Base-by-base conservation (phyloP, 2,329 filamentous ascomycete species). In the Monilinia laxa region DNA sequence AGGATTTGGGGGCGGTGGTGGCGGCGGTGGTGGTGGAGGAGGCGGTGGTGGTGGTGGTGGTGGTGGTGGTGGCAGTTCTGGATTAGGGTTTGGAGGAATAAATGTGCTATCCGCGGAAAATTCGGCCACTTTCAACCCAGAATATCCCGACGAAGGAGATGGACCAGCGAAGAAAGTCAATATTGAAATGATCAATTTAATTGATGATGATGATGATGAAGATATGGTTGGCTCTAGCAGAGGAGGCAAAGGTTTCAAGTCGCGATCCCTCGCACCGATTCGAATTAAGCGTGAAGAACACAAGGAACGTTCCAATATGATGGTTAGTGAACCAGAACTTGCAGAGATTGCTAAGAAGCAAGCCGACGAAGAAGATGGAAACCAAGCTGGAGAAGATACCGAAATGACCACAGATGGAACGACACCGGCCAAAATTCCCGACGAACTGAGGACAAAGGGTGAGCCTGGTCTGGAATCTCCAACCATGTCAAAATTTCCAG, bases 241-340 rank as follows among this genome's bases (percentile, higher is more conserved):
- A 49, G 40, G 69, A 63, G 68, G 65, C 12, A 72, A 70, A 65
- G 67, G 38, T 25, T 40, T 35, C 14, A 64, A 55, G 35, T 70
- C 67, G 55, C 66, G 68, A 20, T 69, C 70, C 10, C 65, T 75
- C 23, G 72, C 67, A 63, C 76, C 76, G 6, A 68, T 77, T 25
- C 71, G 76, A 52, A 65, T 77, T 11, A 54, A 71, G 23, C 67
- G 76, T 56, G 64, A 72, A 38, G 73, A 76, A 64, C 76, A 77
- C 54, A 74, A 75, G 62, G 71, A 70, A 38, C 70, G 75, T 55
- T 67, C 68, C n/a, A 71, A 70, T 20, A 66, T 75, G n/a, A 65
- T 65, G 42, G 54, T 49, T 14, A 65, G 42, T 49, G 73, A 75
- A 53, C 71, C 68, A 1, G 69, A 69, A 28, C 56, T 67, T 45